phyloP scores from a whole-genome alignment of 75 land plant genomes.

The Cupressus sempervirens region DNA sequence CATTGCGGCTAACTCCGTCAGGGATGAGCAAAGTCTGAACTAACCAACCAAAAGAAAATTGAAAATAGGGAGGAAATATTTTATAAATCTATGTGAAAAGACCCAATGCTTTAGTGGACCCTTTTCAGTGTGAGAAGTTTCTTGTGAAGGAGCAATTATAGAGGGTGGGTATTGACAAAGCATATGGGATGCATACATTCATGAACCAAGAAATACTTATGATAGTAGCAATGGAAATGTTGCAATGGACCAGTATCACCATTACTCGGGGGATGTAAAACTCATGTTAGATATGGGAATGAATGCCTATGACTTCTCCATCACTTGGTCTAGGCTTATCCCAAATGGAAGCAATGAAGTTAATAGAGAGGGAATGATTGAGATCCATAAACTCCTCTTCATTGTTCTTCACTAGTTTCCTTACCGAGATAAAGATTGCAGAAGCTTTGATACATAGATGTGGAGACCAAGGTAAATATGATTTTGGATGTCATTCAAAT shows the following conservation, averaged over 20 bases:
- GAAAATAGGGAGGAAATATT: no score
- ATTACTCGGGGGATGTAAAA: conserved; percentile 38
- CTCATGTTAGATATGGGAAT: conserved; percentile 30
- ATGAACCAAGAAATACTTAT: conserved; percentile 36
- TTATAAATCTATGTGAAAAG: no score
- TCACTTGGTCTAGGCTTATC: conserved; percentile 41
- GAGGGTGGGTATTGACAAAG: conserved; percentile 62
- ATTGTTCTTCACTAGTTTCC: no score
- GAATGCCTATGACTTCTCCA: conserved; percentile 40
- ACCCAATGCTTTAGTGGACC: no score
- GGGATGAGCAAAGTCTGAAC: no score
- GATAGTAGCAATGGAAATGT: conserved; percentile 49
- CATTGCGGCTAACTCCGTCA: no score
- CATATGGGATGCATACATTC: conserved; percentile 63
- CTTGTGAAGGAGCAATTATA: conserved; percentile 51
- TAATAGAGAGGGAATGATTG: conserved; percentile 32
- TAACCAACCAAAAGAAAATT: no score
- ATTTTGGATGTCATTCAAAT: no score
- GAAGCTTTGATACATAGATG: no score
- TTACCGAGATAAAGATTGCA: no score
- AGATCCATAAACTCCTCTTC: conserved; percentile 3
- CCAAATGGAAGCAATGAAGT: conserved; percentile 35
- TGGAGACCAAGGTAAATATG: no score
- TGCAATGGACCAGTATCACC: conserved; percentile 49
- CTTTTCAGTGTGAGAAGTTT: no score